Percentiles rank a stretch among this genome's conserved stretches.
phyloP scores from a whole-genome alignment of 139 green algal species.

The Picochlorum sp. region DNA sequence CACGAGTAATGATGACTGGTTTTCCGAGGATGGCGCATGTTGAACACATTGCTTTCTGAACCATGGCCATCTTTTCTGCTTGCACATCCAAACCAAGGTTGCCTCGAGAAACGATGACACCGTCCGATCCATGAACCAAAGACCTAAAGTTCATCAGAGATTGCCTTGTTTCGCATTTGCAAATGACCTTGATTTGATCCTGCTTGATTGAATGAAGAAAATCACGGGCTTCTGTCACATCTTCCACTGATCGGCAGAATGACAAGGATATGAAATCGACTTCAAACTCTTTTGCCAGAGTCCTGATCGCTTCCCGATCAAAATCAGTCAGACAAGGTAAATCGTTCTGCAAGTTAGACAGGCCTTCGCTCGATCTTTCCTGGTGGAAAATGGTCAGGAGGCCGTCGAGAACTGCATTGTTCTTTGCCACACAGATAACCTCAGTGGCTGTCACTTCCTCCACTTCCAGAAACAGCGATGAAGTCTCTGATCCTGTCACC shows the following conservation, averaged over 20 bases:
- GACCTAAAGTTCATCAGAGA: slow-evolving; percentile 58
- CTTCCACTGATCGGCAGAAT: slow-evolving; percentile 41
- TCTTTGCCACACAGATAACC: slow-evolving; percentile 63
- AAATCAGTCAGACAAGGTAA: slow-evolving; percentile 61
- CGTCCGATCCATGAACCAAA: slow-evolving; percentile 66
- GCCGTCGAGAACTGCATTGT: slow-evolving; percentile 64
- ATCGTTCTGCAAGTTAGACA: slow-evolving; percentile 73
- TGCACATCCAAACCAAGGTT: slow-evolving; percentile 82
- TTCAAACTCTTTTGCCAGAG: slow-evolving; percentile 29
- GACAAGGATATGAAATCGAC: slow-evolving; percentile 58
- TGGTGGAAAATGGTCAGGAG: slow-evolving; percentile 88
- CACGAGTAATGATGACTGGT: slow-evolving; percentile 71
- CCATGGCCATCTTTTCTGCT: slow-evolving; percentile 84
- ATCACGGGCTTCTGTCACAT: slow-evolving; percentile 56
- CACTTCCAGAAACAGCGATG: slow-evolving; percentile 68
- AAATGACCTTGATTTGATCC: slow-evolving; percentile 61
- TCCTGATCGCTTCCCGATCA: slow-evolving; percentile 46
- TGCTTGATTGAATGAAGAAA: slow-evolving; percentile 62
- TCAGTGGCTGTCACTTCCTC: slow-evolving; percentile 35
- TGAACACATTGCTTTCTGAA: slow-evolving; percentile 49
- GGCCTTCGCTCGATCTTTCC: slow-evolving; percentile 46
- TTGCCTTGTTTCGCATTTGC: slow-evolving; percentile 70
- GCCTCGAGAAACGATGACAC: slow-evolving; percentile 74
- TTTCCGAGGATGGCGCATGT: slow-evolving; percentile 82
- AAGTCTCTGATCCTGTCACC: slow-evolving; percentile 70